Evolutionary conservation across 1,284 basidiomycete species (phyloP).

Genomic region (Sanghuangporus sanghuang): DNA sequence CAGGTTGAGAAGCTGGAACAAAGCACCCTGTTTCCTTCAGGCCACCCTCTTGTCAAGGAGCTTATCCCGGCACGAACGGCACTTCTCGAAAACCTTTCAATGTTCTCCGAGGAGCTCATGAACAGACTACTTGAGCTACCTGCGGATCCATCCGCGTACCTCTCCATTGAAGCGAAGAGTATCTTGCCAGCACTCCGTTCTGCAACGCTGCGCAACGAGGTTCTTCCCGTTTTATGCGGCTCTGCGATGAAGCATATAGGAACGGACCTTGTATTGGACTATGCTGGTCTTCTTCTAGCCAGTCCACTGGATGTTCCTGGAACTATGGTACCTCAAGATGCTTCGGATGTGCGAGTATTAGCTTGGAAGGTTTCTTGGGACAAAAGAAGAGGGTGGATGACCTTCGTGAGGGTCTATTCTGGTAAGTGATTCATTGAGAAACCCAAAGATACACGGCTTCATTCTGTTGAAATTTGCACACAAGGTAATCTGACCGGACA

Average conservation of each 20-base stretch:
- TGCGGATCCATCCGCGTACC: conserved; percentile 55
- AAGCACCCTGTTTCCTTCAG: conserved; percentile 40
- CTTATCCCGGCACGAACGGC: conserved; percentile 61
- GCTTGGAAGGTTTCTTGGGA: conserved; percentile 93
- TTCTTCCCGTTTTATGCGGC: conserved; percentile 81
- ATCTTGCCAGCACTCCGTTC: conserved; percentile 64
- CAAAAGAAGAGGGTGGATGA: conserved; percentile 83
- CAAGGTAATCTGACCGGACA: conserved; percentile 66
- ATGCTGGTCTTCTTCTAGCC: conserved; percentile 75
- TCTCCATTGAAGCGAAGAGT: conserved; percentile 42
- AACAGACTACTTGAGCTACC: conserved; percentile 60
- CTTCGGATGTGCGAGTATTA: conserved; percentile 55
- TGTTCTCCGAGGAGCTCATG: conserved; percentile 77
- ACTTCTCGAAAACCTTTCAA: conserved; percentile 73
- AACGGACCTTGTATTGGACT: conserved; percentile 78
- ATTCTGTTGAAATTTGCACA: neutral
- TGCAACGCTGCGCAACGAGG: conserved; percentile 58
- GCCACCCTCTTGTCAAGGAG: conserved; percentile 64
- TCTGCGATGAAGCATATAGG: conserved; percentile 80
- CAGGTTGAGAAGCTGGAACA: conserved; percentile 38
- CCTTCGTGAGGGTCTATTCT: conserved; percentile 85
- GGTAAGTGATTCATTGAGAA: conserved; percentile 38
- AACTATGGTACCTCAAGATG: conserved; percentile 33
- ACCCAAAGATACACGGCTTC: neutral
- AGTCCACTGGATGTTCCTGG: conserved; percentile 64